phyloP scores from a whole-genome alignment of 805 yeast genomes.

The Schwanniomyces sp. region DNA sequence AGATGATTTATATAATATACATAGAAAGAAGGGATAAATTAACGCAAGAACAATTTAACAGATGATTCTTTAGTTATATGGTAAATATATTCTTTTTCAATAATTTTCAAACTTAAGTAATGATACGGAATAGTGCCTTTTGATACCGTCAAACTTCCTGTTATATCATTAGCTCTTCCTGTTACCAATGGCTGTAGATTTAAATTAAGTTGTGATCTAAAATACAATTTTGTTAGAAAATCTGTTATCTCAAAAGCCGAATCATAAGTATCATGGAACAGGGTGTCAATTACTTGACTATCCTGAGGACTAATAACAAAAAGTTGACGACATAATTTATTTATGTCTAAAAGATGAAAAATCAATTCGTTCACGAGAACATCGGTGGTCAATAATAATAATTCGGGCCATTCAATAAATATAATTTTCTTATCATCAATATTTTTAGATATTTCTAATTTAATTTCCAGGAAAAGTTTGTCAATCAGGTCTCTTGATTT shows the following conservation, averaged over 20 bases:
- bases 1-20: slow-evolving; percentile 65
- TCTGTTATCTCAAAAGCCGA: slow-evolving; percentile 46
- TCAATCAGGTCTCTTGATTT: slow-evolving; percentile 13
- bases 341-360: slow-evolving; percentile 31
- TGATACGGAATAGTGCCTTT: slow-evolving; percentile 50
- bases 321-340: slow-evolving; percentile 28
- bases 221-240: slow-evolving; percentile 47
- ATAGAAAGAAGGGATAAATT: slow-evolving; percentile 27
- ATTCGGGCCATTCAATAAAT: slow-evolving; percentile 48
- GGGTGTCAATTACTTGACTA: slow-evolving; percentile 29
- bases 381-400: slow-evolving; percentile 44
- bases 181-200: slow-evolving; percentile 67
- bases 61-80: slow-evolving; percentile 54
- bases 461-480: slow-evolving; percentile 17
- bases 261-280: slow-evolving; percentile 16
- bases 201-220: slow-evolving; percentile 53
- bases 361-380: slow-evolving; percentile 35
- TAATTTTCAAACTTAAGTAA: slow-evolving; percentile 21
- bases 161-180: slow-evolving; percentile 79
- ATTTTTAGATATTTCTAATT: slow-evolving; percentile 5
- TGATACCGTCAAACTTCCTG: slow-evolving; percentile 66
- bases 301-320: slow-evolving; percentile 40
- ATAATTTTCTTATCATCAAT: slow-evolving; percentile 20
- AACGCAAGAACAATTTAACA: slow-evolving; percentile 44
- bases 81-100: slow-evolving; percentile 66